Conservation (phyloP, 208 protist genomes). For the Wallacemonas collosoma region DNA sequence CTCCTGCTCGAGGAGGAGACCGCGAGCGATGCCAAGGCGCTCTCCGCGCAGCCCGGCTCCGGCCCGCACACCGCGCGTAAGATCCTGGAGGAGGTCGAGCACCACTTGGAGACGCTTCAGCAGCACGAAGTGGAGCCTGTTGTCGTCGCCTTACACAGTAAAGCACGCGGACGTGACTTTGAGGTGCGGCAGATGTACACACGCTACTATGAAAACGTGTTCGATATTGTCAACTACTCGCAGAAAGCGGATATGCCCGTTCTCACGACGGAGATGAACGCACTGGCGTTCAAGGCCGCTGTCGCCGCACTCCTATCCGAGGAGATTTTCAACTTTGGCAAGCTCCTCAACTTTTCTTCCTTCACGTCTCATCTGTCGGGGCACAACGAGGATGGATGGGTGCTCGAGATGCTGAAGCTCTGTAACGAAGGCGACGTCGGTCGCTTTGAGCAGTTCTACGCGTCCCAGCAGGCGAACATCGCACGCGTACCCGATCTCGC, state of each 20-base stretch:
- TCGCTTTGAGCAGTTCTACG: constrained; percentile 66
- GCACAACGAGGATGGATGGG: constrained; percentile 43
- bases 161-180: constrained; percentile 86
- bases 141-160: constrained; percentile 67
- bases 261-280: constrained; percentile 52
- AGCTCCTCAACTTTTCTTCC: constrained; percentile 70
- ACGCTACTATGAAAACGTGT: constrained; percentile 84
- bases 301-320: constrained; percentile 80
- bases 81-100: constrained; percentile 76
- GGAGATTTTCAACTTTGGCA: constrained; percentile 89
- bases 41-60: constrained; percentile 45
- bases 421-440: constrained; percentile 84
- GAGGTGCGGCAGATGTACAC: constrained; percentile 81
- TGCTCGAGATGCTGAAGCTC: constrained; percentile 70
- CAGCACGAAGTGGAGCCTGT: constrained; percentile 89
- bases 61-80: constrained; percentile 61
- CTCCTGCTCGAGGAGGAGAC: constrained; percentile 66
- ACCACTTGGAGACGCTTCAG: constrained; percentile 64
- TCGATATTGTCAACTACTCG: constrained; percentile 74
- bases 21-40: constrained; percentile 19
- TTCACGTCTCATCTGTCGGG: constrained; percentile 32
- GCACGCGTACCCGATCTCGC: constrained; percentile 31
- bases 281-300: constrained; percentile 73
- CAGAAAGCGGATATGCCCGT: constrained; percentile 82
- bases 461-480: constrained; percentile 43